Evolutionary conservation across 2,329 filamentous ascomycete species (phyloP), one percentile per base, ranked within the genome.

Genomic region (Cryoendolithus antarcticus): DNA sequence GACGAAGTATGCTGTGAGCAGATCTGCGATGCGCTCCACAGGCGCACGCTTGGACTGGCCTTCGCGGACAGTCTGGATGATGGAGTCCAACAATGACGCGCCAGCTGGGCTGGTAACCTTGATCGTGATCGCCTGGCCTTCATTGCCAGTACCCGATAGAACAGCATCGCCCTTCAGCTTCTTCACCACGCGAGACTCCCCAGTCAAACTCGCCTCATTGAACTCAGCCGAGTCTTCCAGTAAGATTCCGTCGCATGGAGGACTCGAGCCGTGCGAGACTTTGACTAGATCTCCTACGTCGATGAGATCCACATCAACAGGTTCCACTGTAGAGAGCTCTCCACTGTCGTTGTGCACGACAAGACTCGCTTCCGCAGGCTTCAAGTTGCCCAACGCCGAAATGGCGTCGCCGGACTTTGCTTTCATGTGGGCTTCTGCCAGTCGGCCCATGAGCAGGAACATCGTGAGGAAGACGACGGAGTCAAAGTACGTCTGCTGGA

Each of bases 401-500:
- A 95, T 81, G 1, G 88, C 88, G 57, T 93, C 82, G 1, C 86
- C 86, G 0, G 88, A 86, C 53, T 82, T 89, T 0, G 86, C 81
- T 61, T 94, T 94, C 69, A 83, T 93, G 64, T 91, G 93, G 1
- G 84, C 80, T 64, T 95, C 89, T 9, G 88, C 75, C 35, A 82
- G 71, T n/a, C 81, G 70, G 9, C 75, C 75, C 32, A 72, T 67
- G 1, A 95, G 75, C 13, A 95, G 72, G 57, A 95, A 95, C 46
- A 95, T 70, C 0, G 88, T 94, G 41, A 95, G 60, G 46, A 95
- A 94, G 2, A 94, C 83, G 1, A 95, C 88, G 0, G 86, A 86
- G 58, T 95, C 89, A 56, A 94, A 95, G 59, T 94, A 95, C 3
- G 45, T 42, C 33, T 40, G 10, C 19, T 30, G 27, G 6, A 37